phyloP scores from a whole-genome alignment of 306 rosid species.

The Acacia crassicarpa region DNA sequence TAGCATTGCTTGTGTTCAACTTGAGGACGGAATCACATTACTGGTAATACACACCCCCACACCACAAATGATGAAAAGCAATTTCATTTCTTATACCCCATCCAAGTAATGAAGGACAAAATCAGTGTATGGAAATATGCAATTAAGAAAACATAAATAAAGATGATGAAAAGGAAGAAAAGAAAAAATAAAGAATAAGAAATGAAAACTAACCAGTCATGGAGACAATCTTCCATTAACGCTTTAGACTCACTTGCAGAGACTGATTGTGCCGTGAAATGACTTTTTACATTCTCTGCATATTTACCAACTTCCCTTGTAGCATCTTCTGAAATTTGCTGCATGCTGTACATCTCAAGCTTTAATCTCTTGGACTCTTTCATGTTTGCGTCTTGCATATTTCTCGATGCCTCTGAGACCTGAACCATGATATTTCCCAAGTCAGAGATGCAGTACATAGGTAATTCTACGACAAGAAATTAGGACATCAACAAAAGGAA shows the following conservation, averaged over 20 bases:
- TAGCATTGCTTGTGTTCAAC: too few relatives aligned
- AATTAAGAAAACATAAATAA: background rate
- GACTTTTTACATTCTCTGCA: slow-evolving; percentile 48
- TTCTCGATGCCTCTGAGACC: slow-evolving; percentile 76
- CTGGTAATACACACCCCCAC: background rate
- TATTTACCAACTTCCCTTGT: slow-evolving; percentile 48
- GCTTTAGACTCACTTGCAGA: slow-evolving; percentile 47
- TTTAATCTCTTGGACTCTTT: slow-evolving; percentile 55
- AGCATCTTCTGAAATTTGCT: slow-evolving; percentile 61
- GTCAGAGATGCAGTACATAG: slow-evolving; percentile 12
- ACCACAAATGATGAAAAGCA: too few relatives aligned
- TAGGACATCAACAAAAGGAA: background rate
- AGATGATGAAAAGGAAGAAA: background rate
- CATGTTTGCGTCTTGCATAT: slow-evolving; percentile 47
- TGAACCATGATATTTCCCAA: slow-evolving; percentile 29
- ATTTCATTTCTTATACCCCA: too few relatives aligned
- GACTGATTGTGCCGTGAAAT: slow-evolving; percentile 49
- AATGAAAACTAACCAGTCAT: slow-evolving; percentile 63
- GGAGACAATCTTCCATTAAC: slow-evolving; percentile 53
- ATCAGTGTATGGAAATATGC: background rate
- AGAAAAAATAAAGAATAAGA: background rate
- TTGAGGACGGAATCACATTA: background rate
- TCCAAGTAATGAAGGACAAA: background rate
- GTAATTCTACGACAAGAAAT: slow-evolving; percentile 7
- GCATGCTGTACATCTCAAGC: slow-evolving; percentile 58